A percentile compares a stretch with the other conserved stretches of the same genome.
phyloP scores from a whole-genome alignment of 1,139 yeast genomes.

The Blastobotrys apis region DNA sequence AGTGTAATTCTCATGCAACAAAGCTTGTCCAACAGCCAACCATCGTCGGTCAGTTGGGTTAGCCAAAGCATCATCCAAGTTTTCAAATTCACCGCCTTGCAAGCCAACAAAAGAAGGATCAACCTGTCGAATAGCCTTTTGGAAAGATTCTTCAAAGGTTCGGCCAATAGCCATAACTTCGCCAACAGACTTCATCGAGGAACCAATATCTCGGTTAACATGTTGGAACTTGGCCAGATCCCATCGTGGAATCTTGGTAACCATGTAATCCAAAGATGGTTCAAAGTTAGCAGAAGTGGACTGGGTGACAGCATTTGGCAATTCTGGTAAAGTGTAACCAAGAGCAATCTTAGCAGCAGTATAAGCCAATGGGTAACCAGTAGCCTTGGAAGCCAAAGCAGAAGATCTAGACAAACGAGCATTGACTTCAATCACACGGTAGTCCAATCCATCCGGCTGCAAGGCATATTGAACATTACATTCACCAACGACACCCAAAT shows the following conservation, averaged over 20 bases:
- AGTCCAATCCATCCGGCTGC: constrained; percentile 92
- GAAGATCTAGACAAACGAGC: constrained; percentile 97
- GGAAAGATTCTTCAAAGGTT: constrained; percentile 95
- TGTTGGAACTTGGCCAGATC: constrained; percentile 93
- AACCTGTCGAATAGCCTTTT: constrained; percentile 95
- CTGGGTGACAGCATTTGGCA: constrained; percentile 94
- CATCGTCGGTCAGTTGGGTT: constrained; percentile 97
- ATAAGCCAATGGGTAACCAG: constrained; percentile 97
- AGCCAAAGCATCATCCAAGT: constrained; percentile 72
- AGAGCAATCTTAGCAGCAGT: constrained; percentile 97
- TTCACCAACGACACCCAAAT: constrained; percentile 97
- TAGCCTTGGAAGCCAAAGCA: constrained; percentile 96
- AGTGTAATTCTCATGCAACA: constrained; percentile 80
- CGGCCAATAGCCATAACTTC: constrained; percentile 99
- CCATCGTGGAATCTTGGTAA: constrained; percentile 98
- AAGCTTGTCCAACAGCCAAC: constrained; percentile 97
- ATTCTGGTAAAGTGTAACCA: constrained; percentile 89
- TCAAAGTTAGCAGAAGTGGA: constrained; percentile 95
- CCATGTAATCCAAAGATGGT: constrained; percentile 95
- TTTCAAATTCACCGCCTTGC: constrained; percentile 81
- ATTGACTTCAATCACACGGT: constrained; percentile 94
- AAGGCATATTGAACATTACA: constrained; percentile 97
- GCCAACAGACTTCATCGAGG: constrained; percentile 98
- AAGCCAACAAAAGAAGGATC: constrained; percentile 89
- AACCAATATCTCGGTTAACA: constrained; percentile 87